phyloP scores from a whole-genome alignment of 1,139 yeast species.

The Candida sp. region DNA sequence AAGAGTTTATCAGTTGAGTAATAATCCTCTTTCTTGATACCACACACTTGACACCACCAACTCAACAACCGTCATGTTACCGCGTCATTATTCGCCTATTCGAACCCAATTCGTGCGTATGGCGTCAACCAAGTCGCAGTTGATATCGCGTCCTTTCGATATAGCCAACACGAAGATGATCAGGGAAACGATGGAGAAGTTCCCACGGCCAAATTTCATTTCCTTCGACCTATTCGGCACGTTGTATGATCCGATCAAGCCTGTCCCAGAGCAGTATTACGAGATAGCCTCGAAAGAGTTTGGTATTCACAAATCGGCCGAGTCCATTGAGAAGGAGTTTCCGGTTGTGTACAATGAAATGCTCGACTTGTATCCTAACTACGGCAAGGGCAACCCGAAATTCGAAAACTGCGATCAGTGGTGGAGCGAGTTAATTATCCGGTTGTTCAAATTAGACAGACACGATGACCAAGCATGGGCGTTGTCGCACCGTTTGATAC shows the following conservation, averaged over 20 bases:
- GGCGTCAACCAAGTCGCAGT: conserved; percentile 9
- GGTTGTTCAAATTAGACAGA: conserved; percentile 37
- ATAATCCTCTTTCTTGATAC: too few species aligned
- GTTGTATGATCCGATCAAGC: conserved; percentile 57
- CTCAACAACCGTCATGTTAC: not conserved
- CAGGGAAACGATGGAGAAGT: conserved; percentile 31
- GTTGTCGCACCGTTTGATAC: conserved; percentile 43
- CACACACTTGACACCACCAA: too few species aligned
- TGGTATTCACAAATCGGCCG: conserved; percentile 42
- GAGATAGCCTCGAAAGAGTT: conserved; percentile 43
- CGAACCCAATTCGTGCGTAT: conserved; percentile 4
- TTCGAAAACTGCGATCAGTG: conserved; percentile 44
- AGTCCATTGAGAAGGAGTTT: conserved; percentile 30
- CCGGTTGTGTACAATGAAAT: conserved; percentile 30
- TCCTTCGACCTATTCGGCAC: conserved; percentile 76
- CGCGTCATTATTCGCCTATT: not conserved
- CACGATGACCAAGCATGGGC: conserved; percentile 20
- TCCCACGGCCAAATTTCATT: conserved; percentile 51
- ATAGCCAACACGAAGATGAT: conserved; percentile 27
- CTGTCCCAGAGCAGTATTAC: conserved; percentile 57
- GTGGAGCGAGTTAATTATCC: conserved; percentile 60
- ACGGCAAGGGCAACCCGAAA: conserved; percentile 49
- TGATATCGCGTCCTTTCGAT: conserved; percentile 33
- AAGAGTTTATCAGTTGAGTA: not conserved
- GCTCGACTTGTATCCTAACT: conserved; percentile 53